Conservation (phyloP, 352 stramenopile genomes). For the Aphanomyces invadans region DNA sequence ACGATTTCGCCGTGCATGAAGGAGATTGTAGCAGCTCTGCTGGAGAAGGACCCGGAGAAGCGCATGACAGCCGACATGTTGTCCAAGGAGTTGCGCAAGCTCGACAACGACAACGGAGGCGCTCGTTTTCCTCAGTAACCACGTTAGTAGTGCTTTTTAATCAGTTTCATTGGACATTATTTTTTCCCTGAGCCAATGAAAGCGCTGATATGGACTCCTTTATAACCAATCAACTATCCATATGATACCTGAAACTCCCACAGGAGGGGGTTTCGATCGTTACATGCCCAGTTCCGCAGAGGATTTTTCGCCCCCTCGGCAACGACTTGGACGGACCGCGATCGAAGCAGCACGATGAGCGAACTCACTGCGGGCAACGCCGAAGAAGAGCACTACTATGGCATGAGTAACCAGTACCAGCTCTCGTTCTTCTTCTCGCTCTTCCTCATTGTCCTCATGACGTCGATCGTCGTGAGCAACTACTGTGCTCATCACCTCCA, state of each 20-base stretch:
- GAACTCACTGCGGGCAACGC: slow-evolving; percentile 23
- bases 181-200: too few relatives aligned
- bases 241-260: not conserved
- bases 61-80: slow-evolving; percentile 37
- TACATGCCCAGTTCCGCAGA: not conserved
- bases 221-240: not conserved
- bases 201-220: not conserved
- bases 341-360: slow-evolving; percentile 12
- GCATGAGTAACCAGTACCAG: slow-evolving; percentile 64
- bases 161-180: too few relatives aligned
- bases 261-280: not conserved
- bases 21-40: slow-evolving; percentile 48
- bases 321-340: not conserved
- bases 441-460: slow-evolving; percentile 67
- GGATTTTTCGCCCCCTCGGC: slow-evolving; percentile 1
- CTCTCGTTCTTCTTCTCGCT: slow-evolving; percentile 70
- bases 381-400: slow-evolving; percentile 25
- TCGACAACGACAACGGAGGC: too few relatives aligned
- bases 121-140: too few relatives aligned
- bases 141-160: too few relatives aligned
- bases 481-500: slow-evolving; percentile 65
- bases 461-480: slow-evolving; percentile 74
- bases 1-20: slow-evolving; percentile 46
- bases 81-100: too few relatives aligned
- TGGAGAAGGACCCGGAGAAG: slow-evolving; percentile 56